These are phyloP conservation scores for Pestalotiopsis sp. DNA, from an alignment of 2,329 filamentous ascomycete species.

Conservation along the genomic window DNA sequence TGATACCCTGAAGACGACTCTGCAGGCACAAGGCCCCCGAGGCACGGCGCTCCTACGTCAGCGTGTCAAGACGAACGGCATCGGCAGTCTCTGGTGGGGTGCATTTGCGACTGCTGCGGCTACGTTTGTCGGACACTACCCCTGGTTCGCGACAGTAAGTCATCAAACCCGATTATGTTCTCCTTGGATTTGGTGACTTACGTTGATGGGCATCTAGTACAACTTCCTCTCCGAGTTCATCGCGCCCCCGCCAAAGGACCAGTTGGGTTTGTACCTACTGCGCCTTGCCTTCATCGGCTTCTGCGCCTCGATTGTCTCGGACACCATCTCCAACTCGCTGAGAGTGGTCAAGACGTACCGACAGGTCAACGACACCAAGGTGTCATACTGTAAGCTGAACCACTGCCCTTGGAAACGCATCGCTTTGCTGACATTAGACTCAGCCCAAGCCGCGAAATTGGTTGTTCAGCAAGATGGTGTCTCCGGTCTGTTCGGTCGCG, in stretches of 20 bases:
- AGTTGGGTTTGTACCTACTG: constrained; percentile 43
- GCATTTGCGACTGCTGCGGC: constrained; percentile 50
- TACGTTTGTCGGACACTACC: constrained; percentile 51
- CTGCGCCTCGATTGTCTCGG: constrained; percentile 46
- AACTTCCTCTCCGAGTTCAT: constrained; percentile 43
- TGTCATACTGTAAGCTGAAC: constrained; percentile 43
- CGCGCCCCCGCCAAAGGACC: constrained; percentile 41
- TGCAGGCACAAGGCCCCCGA: constrained; percentile 47
- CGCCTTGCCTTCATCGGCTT: constrained; percentile 47
- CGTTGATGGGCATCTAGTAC: too few species aligned
- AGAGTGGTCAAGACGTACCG: constrained; percentile 52
- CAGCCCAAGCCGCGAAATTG: constrained; percentile 44
- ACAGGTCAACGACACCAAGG: constrained; percentile 49
- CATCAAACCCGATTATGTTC: too few species aligned
- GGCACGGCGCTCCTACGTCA: constrained; percentile 45
- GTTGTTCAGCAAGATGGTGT: constrained; percentile 45
- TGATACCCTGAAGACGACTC: constrained; percentile 52
- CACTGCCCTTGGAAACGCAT: not conserved
- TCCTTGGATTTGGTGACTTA: too few species aligned
- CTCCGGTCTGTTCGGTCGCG: constrained; percentile 44
- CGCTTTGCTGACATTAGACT: not conserved
- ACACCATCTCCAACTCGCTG: constrained; percentile 49
- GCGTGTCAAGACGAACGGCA: constrained; percentile 44
- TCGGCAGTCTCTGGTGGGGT: constrained; percentile 53
- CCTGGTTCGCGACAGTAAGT: constrained; percentile 50